phyloP scores from a whole-genome alignment of 208 protist genomes.

The Naegleria gruberi region DNA sequence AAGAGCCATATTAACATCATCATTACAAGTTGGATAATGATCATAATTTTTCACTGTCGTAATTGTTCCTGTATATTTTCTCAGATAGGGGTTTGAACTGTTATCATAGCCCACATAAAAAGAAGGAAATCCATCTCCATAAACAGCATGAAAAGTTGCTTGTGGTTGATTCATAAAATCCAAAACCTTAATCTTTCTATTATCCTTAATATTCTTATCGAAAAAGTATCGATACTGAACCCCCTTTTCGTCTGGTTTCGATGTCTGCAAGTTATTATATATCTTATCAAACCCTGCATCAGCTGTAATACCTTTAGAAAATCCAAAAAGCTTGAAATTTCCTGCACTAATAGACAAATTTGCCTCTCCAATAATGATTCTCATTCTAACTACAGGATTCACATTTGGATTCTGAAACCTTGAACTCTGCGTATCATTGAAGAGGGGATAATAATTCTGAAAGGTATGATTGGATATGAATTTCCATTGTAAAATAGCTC shows the following conservation, averaged over 20 bases:
- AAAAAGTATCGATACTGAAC: neutral
- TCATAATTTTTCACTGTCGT: neutral
- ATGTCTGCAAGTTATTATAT: neutral
- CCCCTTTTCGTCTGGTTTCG: neutral
- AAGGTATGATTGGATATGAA: neutral
- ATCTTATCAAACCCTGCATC: too few relatives aligned
- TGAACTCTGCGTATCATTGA: neutral
- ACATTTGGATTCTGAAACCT: too few relatives aligned
- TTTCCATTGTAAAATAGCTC: neutral
- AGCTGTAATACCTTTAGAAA: neutral
- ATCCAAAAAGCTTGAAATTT: neutral
- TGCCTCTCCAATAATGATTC: neutral
- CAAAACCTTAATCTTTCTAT: neutral
- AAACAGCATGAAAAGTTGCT: neutral
- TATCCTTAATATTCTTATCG: neutral
- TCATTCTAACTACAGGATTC: neutral
- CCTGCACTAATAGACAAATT: neutral
- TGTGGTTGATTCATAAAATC: neutral
- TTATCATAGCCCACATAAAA: neutral
- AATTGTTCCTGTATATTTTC: neutral
- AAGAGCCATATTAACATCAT: neutral
- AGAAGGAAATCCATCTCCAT: neutral
- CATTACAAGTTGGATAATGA: neutral
- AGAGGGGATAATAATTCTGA: neutral
- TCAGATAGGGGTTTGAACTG: neutral